A percentile compares a stretch with the other conserved stretches of the same genome.
phyloP scores from a whole-genome alignment of 306 rosid genomes.

The Herpetospermum pedunculosum region DNA sequence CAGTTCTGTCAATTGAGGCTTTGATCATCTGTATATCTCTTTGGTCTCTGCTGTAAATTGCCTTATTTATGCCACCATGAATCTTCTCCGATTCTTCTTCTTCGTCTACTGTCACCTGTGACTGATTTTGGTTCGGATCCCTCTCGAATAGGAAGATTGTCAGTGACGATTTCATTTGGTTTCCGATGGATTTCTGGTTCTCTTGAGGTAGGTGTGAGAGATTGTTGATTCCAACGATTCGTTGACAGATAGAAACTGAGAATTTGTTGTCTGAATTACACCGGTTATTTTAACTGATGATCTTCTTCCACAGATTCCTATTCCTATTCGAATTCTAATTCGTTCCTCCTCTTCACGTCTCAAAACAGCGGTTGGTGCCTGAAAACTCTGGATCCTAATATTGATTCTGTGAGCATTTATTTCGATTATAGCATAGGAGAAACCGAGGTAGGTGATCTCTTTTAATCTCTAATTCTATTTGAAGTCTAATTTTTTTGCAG shows the following conservation, averaged over 20 bases:
- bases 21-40: background rate
- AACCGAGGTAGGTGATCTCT: background rate
- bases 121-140: background rate
- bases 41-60: background rate
- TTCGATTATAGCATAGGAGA: background rate
- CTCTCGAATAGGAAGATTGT: background rate
- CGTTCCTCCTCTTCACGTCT: background rate
- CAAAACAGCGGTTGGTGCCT: background rate
- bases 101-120: background rate
- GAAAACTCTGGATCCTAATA: background rate
- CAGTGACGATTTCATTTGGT: background rate
- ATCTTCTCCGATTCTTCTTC: background rate
- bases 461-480: background rate
- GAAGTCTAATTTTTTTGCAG: background rate
- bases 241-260: background rate
- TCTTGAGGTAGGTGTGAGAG: background rate
- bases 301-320: background rate
- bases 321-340: background rate
- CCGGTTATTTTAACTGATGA: background rate
- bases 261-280: background rate
- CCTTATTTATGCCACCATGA: background rate
- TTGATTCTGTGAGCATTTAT: background rate
- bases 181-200: background rate
- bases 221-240: background rate
- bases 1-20: background rate